A percentile compares a stretch with the other conserved stretches of the same genome.
phyloP scores from a whole-genome alignment of 495 filamentous ascomycete species.

The Penicillium lagena region DNA sequence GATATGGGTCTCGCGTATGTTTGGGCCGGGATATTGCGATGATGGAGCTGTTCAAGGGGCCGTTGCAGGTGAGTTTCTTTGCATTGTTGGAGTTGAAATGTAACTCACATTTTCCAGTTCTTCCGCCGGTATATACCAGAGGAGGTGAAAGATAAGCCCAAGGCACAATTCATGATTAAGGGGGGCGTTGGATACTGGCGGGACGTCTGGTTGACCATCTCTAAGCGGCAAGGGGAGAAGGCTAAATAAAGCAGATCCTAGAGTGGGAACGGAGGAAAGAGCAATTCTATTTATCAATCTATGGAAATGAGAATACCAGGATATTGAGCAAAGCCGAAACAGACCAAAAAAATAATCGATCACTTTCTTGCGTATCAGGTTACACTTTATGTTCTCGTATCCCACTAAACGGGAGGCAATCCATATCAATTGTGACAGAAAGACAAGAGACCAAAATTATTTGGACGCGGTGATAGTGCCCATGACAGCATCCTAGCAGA shows the following conservation, averaged over 20 bases:
- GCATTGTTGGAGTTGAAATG: neutral
- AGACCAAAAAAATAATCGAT: too few species aligned
- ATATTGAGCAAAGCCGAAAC: neutral
- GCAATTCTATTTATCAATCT: conserved; percentile 3
- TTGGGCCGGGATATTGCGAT: conserved; percentile 49
- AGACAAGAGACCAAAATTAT: neutral
- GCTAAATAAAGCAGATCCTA: too few species aligned
- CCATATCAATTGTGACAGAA: too few species aligned
- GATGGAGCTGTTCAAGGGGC: conserved; percentile 51
- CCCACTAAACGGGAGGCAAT: too few species aligned
- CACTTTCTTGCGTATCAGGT: too few species aligned
- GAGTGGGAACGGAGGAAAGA: neutral
- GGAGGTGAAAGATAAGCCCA: conserved; percentile 23
- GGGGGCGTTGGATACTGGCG: conserved; percentile 44
- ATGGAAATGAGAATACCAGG: conserved; percentile 2
- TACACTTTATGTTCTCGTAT: too few species aligned
- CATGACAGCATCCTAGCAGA: conserved; percentile 21
- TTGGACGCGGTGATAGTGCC: conserved; percentile 8
- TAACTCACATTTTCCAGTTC: conserved; percentile 19
- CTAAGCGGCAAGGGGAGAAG: conserved; percentile 12
- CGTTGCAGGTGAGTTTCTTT: conserved; percentile 34
- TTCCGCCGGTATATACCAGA: conserved; percentile 30
- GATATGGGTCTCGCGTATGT: conserved; percentile 47
- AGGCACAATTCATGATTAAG: conserved; percentile 34
- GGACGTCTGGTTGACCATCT: conserved; percentile 40